phyloP scores from a whole-genome alignment of 2,329 filamentous ascomycete species.

The Furcasterigmium sp. region DNA sequence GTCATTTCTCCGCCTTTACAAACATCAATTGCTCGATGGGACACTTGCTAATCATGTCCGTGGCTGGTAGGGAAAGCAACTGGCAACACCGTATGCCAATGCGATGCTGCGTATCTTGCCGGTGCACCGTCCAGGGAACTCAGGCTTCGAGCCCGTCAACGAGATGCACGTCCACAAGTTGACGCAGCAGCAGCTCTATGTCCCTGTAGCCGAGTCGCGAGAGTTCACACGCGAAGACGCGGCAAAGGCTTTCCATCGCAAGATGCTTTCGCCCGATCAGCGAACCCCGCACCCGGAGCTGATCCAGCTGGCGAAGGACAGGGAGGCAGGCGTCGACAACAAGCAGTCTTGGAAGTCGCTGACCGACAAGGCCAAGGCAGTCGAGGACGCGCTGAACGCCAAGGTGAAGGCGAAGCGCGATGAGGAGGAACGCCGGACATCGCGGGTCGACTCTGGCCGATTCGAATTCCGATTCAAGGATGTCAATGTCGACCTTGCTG shows the following conservation, averaged over 20 bases:
- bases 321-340: conserved; percentile 5
- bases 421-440: conserved; percentile 33
- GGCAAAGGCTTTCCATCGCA: conserved; percentile 57
- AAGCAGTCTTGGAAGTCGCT: conserved; percentile 34
- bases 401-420: conserved; percentile 24
- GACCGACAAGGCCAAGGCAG: conserved; percentile 33
- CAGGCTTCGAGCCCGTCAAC: conserved; percentile 55
- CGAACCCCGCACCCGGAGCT: conserved; percentile 60
- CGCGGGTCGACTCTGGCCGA: conserved; percentile 41
- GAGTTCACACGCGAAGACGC: conserved; percentile 61
- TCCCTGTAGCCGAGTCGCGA: conserved; percentile 58
- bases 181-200: conserved; percentile 60
- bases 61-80: conserved; percentile 59
- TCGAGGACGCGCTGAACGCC: conserved; percentile 33
- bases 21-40: background rate
- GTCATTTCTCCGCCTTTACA: background rate
- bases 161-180: conserved; percentile 58
- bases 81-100: conserved; percentile 71
- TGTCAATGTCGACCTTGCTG: conserved; percentile 51
- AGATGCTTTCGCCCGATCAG: conserved; percentile 54
- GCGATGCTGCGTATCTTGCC: conserved; percentile 77
- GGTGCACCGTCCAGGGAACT: conserved; percentile 45
- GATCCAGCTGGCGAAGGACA: conserved; percentile 48
- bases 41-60: conserved; percentile 13
- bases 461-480: conserved; percentile 61